Evolutionary conservation across 192 early-diverging fungal genomes (phyloP).

Genomic region (Backusella westeae): DNA sequence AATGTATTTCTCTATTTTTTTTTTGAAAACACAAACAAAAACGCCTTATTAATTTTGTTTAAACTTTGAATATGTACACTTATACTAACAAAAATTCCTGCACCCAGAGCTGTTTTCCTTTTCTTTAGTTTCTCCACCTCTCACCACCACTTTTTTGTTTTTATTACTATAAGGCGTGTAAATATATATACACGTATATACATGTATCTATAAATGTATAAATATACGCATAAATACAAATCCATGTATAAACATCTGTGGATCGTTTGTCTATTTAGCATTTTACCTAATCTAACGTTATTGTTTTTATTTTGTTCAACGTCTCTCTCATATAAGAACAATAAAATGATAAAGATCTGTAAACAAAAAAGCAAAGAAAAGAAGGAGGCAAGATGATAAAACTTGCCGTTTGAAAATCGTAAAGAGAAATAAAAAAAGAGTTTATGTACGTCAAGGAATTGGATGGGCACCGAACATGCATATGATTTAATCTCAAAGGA

Average conservation of each 20-base stretch:
- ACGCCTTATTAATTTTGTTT: slow-evolving; percentile 1
- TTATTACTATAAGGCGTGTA: neutral
- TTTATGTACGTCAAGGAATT: slow-evolving; percentile 2
- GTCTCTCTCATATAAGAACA: neutral
- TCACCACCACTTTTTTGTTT: neutral
- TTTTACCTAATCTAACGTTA: neutral
- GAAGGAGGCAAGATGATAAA: neutral
- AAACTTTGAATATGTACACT: slow-evolving; percentile 4
- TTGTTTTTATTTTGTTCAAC: neutral
- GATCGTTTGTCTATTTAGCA: slow-evolving; percentile 3
- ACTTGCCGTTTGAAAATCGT: neutral
- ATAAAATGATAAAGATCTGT: neutral
- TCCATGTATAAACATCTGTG: neutral
- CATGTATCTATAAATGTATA: neutral
- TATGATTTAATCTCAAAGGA: slow-evolving; percentile 1
- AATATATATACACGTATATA: neutral
- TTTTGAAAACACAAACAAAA: slow-evolving; percentile 7
- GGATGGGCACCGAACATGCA: neutral
- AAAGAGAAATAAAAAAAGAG: neutral
- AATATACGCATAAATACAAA: neutral
- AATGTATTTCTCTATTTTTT: neutral
- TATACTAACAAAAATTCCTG: slow-evolving; percentile 6
- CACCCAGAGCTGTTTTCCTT: neutral
- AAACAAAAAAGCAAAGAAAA: slow-evolving; percentile 1
- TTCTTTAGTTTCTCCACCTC: neutral